These are phyloP conservation scores for Yamadazyma sp. DNA, from an alignment of 805 yeast species.

Conservation along the genomic window DNA sequence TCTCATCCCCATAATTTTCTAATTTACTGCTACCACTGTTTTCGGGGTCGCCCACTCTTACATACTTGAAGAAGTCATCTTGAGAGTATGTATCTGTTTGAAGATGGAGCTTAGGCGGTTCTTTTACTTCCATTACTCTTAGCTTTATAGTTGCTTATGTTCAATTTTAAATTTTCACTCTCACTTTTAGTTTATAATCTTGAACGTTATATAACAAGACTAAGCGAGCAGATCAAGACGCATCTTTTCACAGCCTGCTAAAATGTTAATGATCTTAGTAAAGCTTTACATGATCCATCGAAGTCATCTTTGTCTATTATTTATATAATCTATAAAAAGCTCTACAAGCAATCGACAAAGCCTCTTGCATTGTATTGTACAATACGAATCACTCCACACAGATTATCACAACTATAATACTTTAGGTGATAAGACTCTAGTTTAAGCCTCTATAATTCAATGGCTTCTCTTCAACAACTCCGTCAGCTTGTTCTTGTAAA, in stretches of 20 bases:
- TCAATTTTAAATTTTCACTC: not conserved
- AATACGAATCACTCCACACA: too few species aligned
- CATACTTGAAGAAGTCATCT: slow-evolving; percentile 6
- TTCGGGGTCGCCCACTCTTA: slow-evolving; percentile 1
- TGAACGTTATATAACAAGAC: not conserved
- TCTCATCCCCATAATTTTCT: not conserved
- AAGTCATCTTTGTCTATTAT: too few species aligned
- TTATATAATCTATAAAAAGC: too few species aligned
- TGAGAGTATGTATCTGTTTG: not conserved
- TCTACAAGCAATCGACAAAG: too few species aligned
- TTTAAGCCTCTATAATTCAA: slow-evolving; percentile 22
- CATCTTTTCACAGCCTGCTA: too few species aligned
- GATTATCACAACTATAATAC: too few species aligned
- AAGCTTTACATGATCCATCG: too few species aligned
- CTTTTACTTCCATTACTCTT: not conserved
- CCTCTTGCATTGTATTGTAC: too few species aligned
- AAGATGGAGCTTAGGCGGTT: not conserved
- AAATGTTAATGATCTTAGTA: too few species aligned
- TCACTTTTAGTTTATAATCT: not conserved
- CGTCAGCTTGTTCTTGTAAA: slow-evolving; percentile 58
- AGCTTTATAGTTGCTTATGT: too few species aligned
- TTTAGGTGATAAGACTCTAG: too few species aligned
- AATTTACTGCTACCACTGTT: not conserved
- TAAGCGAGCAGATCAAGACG: not conserved
- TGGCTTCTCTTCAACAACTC: slow-evolving; percentile 50